Base-by-base conservation (phyloP, 441 rosid genomes). In the Adansonia gregorii region DNA sequence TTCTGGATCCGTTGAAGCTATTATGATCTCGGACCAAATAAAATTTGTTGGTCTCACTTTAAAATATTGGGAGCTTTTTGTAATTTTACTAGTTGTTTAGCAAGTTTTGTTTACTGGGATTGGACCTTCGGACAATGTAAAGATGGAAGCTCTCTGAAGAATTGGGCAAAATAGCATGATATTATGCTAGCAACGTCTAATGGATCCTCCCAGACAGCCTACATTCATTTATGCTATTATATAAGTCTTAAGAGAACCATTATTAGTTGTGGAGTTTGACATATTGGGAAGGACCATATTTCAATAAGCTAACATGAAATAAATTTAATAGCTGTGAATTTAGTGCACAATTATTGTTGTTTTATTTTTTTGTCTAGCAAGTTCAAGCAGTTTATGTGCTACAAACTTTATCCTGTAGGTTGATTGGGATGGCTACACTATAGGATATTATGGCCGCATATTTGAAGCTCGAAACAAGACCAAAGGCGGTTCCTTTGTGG, bases 381-480 rank as follows among this genome's bases (percentile, higher is more conserved):
- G 73, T 72, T 81, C 39, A 58, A 20, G 43, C 75, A 63, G 70
- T 64, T 61, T 12, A 49, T 76, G 76, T 73, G 58, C 69, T 56
- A 19, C 20, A 19, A 64, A 73, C 68, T 56, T 10, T 56, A 19
- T 45, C 11, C 69, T 74, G 82, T 72, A 95, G 99, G 92, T 95
- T 88, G 98, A 95, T 82, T 93, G 99, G 99, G 99, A 92, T 69
- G 99, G 98, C 45, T 95, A 91, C 88, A 91, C 99, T 65, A 95
- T 95, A 75, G 99, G 99, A 61, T 95, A 95, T 86, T 93, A 95
- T 81, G 99, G 99, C 63, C 98, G 99, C 75, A 95, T 95, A 71
- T 95, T 95, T 86, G 99, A 95, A 91, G 99, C 99, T 82, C 95
- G 99, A 82, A 95, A 95, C 87, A 95, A 89, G 87, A 91, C 97